Percentiles rank a stretch among this genome's conserved stretches.
Evolutionary conservation across 345 rosid species (phyloP).

Genomic region (Euphorbia pulcherrima): DNA sequence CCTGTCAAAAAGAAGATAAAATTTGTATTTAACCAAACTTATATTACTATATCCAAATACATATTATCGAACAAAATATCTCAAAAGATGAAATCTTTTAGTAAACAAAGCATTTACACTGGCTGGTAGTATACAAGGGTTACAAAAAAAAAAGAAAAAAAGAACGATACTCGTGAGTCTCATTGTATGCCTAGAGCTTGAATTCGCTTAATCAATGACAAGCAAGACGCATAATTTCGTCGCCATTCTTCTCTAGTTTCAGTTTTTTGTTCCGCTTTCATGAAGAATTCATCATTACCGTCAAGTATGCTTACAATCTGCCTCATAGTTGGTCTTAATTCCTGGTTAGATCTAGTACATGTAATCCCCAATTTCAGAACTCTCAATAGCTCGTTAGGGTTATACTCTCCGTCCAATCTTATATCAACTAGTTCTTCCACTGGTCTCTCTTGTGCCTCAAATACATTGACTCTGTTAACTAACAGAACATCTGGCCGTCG

Average conservation of each 20-base stretch:
- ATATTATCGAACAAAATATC: slow-evolving; percentile 5
- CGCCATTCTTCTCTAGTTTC: slow-evolving; percentile 67
- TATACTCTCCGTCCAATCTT: slow-evolving; percentile 44
- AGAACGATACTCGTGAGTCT: slow-evolving; percentile 17
- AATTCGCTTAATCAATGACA: slow-evolving; percentile 64
- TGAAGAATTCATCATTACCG: slow-evolving; percentile 54
- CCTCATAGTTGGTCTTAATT: slow-evolving; percentile 68
- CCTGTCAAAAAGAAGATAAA: background rate
- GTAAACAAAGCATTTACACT: slow-evolving; percentile 19
- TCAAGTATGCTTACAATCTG: slow-evolving; percentile 83
- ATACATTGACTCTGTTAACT: slow-evolving; percentile 50
- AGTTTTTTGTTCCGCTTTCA: slow-evolving; percentile 29
- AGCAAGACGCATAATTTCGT: slow-evolving; percentile 48
- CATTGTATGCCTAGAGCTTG: slow-evolving; percentile 85
- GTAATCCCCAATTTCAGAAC: slow-evolving; percentile 60
- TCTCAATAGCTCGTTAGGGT: slow-evolving; percentile 48
- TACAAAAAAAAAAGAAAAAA: slow-evolving; percentile 10
- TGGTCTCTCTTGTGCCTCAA: slow-evolving; percentile 44
- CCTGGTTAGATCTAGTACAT: slow-evolving; percentile 75
- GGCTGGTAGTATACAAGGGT: slow-evolving; percentile 11
- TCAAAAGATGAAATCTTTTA: slow-evolving; percentile 11
- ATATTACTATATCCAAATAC: background rate
- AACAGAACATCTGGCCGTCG: slow-evolving; percentile 67
- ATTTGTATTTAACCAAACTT: background rate
- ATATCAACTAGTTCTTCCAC: slow-evolving; percentile 56